Percentiles rank a stretch among this genome's conserved stretches.
Evolutionary conservation across 257 asterid species (phyloP).

Genomic region (Ilex asprella): DNA sequence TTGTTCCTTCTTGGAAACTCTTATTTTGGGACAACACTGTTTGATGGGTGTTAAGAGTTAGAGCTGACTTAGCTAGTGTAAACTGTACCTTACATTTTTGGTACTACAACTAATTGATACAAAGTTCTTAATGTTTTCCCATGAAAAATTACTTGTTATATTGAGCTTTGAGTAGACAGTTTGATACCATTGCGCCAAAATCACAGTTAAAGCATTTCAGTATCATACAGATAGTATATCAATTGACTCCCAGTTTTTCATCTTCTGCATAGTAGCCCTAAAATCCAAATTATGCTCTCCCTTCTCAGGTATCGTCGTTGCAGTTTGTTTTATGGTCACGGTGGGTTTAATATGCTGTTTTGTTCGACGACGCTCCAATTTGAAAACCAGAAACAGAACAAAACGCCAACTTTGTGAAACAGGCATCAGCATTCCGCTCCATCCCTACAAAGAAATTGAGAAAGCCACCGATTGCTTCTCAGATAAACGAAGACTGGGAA

Average conservation of each 20-base stretch:
- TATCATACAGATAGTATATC: too few species aligned
- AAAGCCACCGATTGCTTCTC: constrained; percentile 1
- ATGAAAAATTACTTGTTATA: too few species aligned
- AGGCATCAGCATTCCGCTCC: background rate
- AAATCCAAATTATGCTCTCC: background rate
- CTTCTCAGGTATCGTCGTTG: background rate
- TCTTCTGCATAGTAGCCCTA: background rate
- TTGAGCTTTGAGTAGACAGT: too few species aligned
- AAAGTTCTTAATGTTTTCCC: too few species aligned
- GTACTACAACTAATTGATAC: too few species aligned
- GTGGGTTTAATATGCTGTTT: background rate
- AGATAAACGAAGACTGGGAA: background rate
- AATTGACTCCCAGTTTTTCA: background rate
- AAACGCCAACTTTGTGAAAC: background rate
- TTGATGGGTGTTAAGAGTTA: too few species aligned
- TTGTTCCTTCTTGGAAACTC: background rate
- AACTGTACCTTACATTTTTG: too few species aligned
- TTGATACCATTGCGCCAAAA: too few species aligned
- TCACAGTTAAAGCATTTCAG: too few species aligned
- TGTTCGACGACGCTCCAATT: background rate
- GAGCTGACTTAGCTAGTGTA: too few species aligned
- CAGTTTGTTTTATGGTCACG: background rate
- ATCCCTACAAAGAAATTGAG: constrained; percentile 1
- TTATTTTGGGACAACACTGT: too few species aligned
- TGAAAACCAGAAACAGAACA: background rate